Conservation (phyloP, 331 rosid genomes). For the Rhamnella rubrinervis region DNA sequence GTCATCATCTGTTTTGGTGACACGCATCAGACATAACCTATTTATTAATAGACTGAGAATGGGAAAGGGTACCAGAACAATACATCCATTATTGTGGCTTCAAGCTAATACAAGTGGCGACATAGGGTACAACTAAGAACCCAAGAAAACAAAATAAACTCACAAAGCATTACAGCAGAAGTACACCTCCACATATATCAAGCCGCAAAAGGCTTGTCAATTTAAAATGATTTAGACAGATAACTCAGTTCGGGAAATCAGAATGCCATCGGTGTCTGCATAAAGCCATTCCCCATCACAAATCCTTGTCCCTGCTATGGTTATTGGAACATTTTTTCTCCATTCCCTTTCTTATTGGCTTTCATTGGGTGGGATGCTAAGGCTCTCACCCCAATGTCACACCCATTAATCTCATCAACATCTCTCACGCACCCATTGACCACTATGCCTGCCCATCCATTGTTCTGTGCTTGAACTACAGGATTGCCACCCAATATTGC, state of each 20-base stretch:
- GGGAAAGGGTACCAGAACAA: neutral
- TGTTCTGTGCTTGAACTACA: slow-evolving; percentile 97
- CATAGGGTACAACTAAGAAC: neutral
- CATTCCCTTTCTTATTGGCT: slow-evolving; percentile 84
- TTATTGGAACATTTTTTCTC: slow-evolving; percentile 83
- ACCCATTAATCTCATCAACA: slow-evolving; percentile 93
- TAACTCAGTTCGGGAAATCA: slow-evolving; percentile 69
- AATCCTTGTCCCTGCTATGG: slow-evolving; percentile 86
- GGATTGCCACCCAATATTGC: slow-evolving; percentile 98
- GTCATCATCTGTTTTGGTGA: no score
- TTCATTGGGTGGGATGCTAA: slow-evolving; percentile 94
- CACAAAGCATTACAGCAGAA: no score
- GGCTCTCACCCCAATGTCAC: slow-evolving; percentile 98
- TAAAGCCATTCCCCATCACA: slow-evolving; percentile 96
- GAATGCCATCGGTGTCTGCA: slow-evolving; percentile 95
- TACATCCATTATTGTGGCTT: slow-evolving; percentile 2
- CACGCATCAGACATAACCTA: neutral
- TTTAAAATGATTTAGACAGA: slow-evolving; percentile 47
- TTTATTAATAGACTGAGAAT: neutral
- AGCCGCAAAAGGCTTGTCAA: neutral
- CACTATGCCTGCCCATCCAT: slow-evolving; percentile 97
- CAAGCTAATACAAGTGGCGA: slow-evolving; percentile 7
- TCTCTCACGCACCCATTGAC: slow-evolving; percentile 97
- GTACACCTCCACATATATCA: neutral
- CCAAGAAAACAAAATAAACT: slow-evolving; percentile 1